phyloP scores from a whole-genome alignment of 2,329 filamentous ascomycete species.

The Knoxdaviesia capensis region DNA sequence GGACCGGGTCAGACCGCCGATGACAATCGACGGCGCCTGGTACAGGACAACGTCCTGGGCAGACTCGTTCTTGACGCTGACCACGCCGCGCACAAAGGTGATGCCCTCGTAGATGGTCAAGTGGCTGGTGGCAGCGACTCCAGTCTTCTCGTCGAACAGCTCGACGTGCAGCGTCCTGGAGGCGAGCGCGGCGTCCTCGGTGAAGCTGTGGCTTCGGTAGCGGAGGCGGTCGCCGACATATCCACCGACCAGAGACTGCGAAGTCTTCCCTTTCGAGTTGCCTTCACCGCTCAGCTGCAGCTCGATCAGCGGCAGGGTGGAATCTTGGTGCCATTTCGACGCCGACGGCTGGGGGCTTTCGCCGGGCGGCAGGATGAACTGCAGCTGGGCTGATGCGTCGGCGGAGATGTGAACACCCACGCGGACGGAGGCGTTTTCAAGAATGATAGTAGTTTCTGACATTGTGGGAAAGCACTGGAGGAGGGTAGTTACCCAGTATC shows the following conservation, averaged over 20 bases:
- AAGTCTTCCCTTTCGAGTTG: conserved; percentile 8
- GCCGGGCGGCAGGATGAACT: background rate
- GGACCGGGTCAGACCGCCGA: conserved; percentile 6
- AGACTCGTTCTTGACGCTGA: conserved; percentile 8
- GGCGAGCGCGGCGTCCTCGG: background rate
- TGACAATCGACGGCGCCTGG: conserved; percentile 8
- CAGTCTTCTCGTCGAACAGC: conserved; percentile 5
- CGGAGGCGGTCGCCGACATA: conserved; percentile 8
- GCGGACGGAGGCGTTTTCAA: too few species aligned
- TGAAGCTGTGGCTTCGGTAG: conserved; percentile 7
- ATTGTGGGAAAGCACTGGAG: too few species aligned
- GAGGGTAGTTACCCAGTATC: too few species aligned
- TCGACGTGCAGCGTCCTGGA: conserved; percentile 6
- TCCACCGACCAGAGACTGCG: conserved; percentile 9
- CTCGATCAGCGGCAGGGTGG: conserved; percentile 5
- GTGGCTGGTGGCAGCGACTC: conserved; percentile 7
- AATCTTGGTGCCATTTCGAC: too few species aligned
- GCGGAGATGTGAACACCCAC: background rate
- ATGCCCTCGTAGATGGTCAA: conserved; percentile 7
- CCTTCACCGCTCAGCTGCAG: conserved; percentile 10
- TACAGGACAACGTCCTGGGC: conserved; percentile 3
- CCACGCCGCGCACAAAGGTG: conserved; percentile 7
- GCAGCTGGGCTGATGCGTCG: background rate
- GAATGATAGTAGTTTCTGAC: too few species aligned
- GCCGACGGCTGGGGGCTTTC: background rate